phyloP scores from a whole-genome alignment of 139 green algal species.

The Coccomyxa sp. region DNA sequence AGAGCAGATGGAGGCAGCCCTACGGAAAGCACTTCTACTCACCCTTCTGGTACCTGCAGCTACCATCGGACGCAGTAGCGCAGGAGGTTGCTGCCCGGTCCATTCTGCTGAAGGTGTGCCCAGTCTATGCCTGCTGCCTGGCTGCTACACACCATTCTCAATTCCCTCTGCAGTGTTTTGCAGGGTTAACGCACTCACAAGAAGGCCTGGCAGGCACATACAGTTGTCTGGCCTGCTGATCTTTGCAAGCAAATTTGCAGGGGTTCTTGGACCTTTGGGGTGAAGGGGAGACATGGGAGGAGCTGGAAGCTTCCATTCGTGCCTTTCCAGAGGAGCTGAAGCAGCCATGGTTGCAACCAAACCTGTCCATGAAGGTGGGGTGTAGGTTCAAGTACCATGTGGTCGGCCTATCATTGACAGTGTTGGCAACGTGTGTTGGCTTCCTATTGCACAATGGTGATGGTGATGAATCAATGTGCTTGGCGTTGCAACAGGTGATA shows the following conservation, averaged over 20 bases:
- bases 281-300: slow-evolving; percentile 59
- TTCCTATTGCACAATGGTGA: background rate
- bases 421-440: background rate
- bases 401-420: no score
- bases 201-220: background rate
- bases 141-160: background rate
- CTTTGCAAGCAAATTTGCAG: slow-evolving; percentile 22
- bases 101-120: slow-evolving; percentile 37
- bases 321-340: slow-evolving; percentile 24
- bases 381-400: background rate
- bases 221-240: background rate
- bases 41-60: slow-evolving; percentile 58
- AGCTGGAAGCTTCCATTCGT: slow-evolving; percentile 14
- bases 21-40: slow-evolving; percentile 31
- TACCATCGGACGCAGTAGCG: slow-evolving; percentile 45
- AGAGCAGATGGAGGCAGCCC: slow-evolving; percentile 31
- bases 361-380: slow-evolving; percentile 36
- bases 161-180: background rate
- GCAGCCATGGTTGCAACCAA: slow-evolving; percentile 26
- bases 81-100: slow-evolving; percentile 28
- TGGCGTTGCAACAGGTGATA: slow-evolving; percentile 25
- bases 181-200: background rate
- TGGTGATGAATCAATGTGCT: slow-evolving; percentile 35
- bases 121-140: background rate
- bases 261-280: slow-evolving; percentile 80